These are phyloP conservation scores for Malus domestica DNA, from an alignment of 306 rosid species.

Conservation along the genomic window ASM211411v1 NC_041797.1:34400501-34401000, in stretches of 20 bases:
- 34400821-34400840: background rate
- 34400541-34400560: no score
- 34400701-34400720: background rate
- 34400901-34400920: slow-evolving; percentile 60
- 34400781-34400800: background rate
- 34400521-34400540: no score
- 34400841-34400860: background rate
- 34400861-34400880: background rate
- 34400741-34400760: background rate
- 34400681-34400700: background rate
- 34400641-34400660: no score
- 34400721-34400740: background rate
- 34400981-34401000: slow-evolving; percentile 70
- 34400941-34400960: slow-evolving; percentile 37
- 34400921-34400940: slow-evolving; percentile 56
- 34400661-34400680: background rate
- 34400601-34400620: no score
- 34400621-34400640: no score
- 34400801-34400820: background rate
- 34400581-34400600: no score
- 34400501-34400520: no score
- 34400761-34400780: background rate
- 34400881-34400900: slow-evolving; percentile 77
- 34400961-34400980: slow-evolving; percentile 32
- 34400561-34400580: no score